Evolutionary conservation across 73 alveolate genomes (phyloP).

Genomic region (Tetrahymena malaccensis): DNA sequence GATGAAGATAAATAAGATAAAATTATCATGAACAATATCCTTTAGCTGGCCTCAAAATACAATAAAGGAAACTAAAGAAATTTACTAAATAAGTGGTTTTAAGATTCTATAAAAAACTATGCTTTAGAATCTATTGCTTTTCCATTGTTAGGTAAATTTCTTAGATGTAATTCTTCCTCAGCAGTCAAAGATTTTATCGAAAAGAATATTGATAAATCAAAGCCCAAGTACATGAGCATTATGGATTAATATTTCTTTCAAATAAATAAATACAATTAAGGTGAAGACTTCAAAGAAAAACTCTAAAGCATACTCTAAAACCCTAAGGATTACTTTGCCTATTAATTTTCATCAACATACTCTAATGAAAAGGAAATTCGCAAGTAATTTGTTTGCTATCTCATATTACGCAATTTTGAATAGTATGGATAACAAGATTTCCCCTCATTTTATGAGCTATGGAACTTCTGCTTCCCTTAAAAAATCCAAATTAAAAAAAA

Average conservation of each 20-base stretch:
- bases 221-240: not conserved
- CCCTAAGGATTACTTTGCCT: not conserved
- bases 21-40: not conserved
- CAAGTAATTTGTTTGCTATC: not conserved
- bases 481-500: not conserved
- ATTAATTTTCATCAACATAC: not conserved
- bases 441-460: not conserved
- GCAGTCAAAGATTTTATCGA: not conserved
- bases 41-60: not conserved
- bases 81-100: not conserved
- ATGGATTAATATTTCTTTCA: not conserved
- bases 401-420: too few species aligned
- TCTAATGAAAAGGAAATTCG: not conserved
- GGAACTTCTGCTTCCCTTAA: not conserved
- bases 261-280: not conserved
- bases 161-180: not conserved
- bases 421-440: not conserved
- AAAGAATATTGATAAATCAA: not conserved
- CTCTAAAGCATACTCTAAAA: not conserved
- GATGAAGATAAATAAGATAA: too few species aligned
- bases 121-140: not conserved
- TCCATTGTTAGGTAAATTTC: not conserved
- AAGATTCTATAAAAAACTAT: not conserved
- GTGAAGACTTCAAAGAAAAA: not conserved
- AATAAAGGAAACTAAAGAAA: not conserved